Conservation (phyloP, 1,284 basidiomycete species). For the Kalmanozyma brasiliensis region DNA sequence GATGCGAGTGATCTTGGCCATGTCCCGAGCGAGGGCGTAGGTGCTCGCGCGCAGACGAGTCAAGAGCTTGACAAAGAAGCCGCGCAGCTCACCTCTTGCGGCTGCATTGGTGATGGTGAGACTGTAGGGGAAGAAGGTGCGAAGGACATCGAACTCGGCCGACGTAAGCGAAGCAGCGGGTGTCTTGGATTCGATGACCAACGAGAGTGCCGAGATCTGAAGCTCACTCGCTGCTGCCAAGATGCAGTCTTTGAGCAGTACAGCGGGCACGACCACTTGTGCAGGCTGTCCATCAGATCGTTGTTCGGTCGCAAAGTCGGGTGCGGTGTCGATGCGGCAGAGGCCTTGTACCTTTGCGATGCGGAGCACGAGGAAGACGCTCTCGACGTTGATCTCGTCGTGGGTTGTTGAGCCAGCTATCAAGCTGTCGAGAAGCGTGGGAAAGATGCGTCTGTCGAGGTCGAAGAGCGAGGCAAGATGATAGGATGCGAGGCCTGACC, state of each 20-base stretch:
- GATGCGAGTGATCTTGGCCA: conserved; percentile 40
- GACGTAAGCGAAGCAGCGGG: conserved; percentile 41
- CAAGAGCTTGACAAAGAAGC: conserved; percentile 57
- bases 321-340: conserved; percentile 26
- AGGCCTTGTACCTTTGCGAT: conserved; percentile 39
- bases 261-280: conserved; percentile 38
- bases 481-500: conserved; percentile 48
- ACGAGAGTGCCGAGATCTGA: conserved; percentile 50
- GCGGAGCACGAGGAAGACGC: conserved; percentile 38
- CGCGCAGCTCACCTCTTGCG: conserved; percentile 54
- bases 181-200: conserved; percentile 56
- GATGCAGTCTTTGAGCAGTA: conserved; percentile 48
- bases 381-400: conserved; percentile 32
- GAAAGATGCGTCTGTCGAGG: conserved; percentile 36
- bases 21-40: conserved; percentile 45
- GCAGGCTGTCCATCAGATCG: conserved; percentile 9
- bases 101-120: conserved; percentile 52
- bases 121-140: conserved; percentile 49
- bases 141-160: conserved; percentile 46
- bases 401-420: conserved; percentile 8
- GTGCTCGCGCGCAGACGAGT: conserved; percentile 56
- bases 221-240: conserved; percentile 46
- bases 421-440: conserved; percentile 29
- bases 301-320: conserved; percentile 31
- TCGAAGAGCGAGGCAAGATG: conserved; percentile 43